Evolutionary conservation across 805 yeast species (phyloP).

Genomic region (Metschnikowia colocasiae): DNA sequence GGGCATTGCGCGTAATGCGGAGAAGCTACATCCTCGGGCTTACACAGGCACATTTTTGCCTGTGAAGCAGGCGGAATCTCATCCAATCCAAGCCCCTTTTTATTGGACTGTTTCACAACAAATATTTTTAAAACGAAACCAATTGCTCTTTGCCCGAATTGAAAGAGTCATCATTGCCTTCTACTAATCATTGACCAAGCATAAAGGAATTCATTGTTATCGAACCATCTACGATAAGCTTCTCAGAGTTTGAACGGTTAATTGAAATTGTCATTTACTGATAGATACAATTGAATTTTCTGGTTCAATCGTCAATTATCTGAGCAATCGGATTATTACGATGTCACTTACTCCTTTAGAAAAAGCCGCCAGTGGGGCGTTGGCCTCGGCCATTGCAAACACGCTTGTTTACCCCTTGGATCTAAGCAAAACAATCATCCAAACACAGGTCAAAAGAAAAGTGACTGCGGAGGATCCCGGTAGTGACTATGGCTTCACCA

Average conservation of each 20-base stretch:
- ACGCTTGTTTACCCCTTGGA: slow-evolving; percentile 78
- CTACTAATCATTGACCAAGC: too few relatives aligned
- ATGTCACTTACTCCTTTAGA: slow-evolving; percentile 57
- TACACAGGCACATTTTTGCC: slow-evolving; percentile 1
- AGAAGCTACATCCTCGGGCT: slow-evolving; percentile 6
- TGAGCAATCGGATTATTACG: too few relatives aligned
- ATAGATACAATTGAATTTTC: too few relatives aligned
- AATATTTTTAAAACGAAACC: too few relatives aligned
- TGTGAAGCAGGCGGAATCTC: slow-evolving; percentile 2
- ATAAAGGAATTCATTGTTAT: too few relatives aligned
- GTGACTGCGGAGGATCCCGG: background rate
- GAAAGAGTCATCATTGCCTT: too few relatives aligned
- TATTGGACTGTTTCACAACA: too few relatives aligned
- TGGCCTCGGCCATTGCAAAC: slow-evolving; percentile 78
- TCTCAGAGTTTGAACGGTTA: too few relatives aligned
- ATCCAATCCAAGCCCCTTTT: background rate
- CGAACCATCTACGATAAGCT: too few relatives aligned
- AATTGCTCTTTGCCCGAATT: too few relatives aligned
- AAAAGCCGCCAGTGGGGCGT: slow-evolving; percentile 76
- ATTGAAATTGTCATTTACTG: background rate
- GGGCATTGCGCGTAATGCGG: slow-evolving; percentile 7
- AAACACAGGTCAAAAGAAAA: slow-evolving; percentile 53
- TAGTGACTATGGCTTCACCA: slow-evolving; percentile 5
- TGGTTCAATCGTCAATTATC: too few relatives aligned
- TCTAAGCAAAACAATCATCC: slow-evolving; percentile 70